Conservation (phyloP, 768 basidiomycete genomes). For the Lepiota subincarnata region DNA sequence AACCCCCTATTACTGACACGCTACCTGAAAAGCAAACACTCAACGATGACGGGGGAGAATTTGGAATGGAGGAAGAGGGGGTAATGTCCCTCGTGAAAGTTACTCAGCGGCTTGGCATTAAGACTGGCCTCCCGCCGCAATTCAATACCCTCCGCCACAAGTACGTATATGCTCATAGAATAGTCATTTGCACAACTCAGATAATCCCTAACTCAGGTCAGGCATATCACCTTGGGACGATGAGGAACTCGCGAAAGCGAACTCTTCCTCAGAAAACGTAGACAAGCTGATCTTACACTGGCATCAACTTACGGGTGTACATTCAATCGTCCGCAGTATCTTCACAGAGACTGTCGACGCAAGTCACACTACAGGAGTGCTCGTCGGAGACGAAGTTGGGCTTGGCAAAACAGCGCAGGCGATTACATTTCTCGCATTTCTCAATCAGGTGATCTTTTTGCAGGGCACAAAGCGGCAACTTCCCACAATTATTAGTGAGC, state of each 20-base stretch:
- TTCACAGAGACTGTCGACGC: constrained; percentile 1
- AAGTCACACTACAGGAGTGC: constrained; percentile 9
- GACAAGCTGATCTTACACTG: constrained; percentile 13
- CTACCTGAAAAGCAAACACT: neutral
- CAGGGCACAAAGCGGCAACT: neutral
- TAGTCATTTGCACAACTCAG: constrained; percentile 3
- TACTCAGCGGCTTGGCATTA: neutral
- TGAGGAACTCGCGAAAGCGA: neutral
- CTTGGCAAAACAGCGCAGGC: constrained; percentile 27
- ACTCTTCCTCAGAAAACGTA: neutral
- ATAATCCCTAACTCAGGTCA: constrained; percentile 8
- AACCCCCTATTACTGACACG: neutral
- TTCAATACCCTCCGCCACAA: neutral
- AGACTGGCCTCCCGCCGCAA: neutral
- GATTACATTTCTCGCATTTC: constrained; percentile 16
- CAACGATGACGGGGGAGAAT: neutral
- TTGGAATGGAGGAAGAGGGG: neutral
- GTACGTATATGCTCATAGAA: neutral
- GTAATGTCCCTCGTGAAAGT: neutral
- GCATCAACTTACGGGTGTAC: constrained; percentile 20
- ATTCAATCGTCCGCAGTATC: constrained; percentile 14
- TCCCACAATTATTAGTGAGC: constrained; percentile 21
- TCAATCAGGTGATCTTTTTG: constrained; percentile 9
- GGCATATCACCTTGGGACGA: constrained; percentile 1
- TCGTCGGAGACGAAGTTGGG: constrained; percentile 25